A percentile compares a stretch with the other conserved stretches of the same genome.
Evolutionary conservation across 2,329 filamentous ascomycete genomes (phyloP).

Genomic region (Phyllosticta ampelicida): DNA sequence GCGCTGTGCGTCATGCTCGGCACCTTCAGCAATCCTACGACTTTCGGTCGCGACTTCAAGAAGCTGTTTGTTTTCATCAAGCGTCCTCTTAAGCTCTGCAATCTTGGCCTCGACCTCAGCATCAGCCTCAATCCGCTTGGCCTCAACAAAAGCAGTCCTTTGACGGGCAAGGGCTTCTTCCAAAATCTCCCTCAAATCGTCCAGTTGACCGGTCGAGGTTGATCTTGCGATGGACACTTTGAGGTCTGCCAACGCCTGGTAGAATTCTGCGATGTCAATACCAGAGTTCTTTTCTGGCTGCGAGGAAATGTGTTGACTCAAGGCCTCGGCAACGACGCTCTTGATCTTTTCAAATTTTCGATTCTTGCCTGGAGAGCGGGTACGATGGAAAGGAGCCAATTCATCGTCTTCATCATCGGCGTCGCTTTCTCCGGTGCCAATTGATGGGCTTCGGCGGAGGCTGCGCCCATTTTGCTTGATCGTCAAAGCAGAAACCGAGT

Average conservation of each 20-base stretch:
- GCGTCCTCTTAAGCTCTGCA: slow-evolving; percentile 24
- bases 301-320: neutral
- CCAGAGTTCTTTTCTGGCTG: neutral
- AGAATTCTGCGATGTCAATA: slow-evolving; percentile 31
- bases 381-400: slow-evolving; percentile 46
- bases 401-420: slow-evolving; percentile 89
- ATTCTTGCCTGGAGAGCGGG: slow-evolving; percentile 67
- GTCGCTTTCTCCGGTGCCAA: slow-evolving; percentile 69
- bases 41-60: slow-evolving; percentile 32
- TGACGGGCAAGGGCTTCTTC: slow-evolving; percentile 29
- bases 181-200: slow-evolving; percentile 29
- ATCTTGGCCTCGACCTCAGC: slow-evolving; percentile 25
- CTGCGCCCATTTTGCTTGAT: slow-evolving; percentile 44
- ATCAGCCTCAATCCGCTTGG: slow-evolving; percentile 20
- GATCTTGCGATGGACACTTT: slow-evolving; percentile 38
- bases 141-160: slow-evolving; percentile 19
- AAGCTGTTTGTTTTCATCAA: slow-evolving; percentile 23
- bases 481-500: slow-evolving; percentile 44
- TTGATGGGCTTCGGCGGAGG: slow-evolving; percentile 55
- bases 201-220: slow-evolving; percentile 34
- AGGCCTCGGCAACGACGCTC: slow-evolving; percentile 48
- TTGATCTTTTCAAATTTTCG: slow-evolving; percentile 72
- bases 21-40: slow-evolving; percentile 32
- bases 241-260: slow-evolving; percentile 37
- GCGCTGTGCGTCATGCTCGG: slow-evolving; percentile 33